Conservation (phyloP, 139 green algal genomes). For the Chlorella sp. region DNA sequence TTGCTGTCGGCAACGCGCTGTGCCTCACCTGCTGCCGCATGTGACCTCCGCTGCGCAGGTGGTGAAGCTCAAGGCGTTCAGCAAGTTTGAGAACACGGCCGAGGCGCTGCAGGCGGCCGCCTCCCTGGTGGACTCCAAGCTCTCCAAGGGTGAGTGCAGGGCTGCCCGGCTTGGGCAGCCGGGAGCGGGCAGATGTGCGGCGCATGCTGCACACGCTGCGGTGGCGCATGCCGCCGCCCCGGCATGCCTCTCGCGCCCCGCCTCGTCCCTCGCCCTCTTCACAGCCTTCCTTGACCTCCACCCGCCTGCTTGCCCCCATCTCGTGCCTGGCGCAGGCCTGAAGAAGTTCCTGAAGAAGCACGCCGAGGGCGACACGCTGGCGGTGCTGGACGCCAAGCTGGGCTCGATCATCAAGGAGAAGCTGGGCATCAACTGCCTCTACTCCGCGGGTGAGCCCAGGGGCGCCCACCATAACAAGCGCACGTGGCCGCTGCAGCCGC, state of each 20-base stretch:
- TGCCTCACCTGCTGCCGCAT: no score
- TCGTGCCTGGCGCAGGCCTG: slow-evolving; percentile 64
- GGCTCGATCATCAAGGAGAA: slow-evolving; percentile 99
- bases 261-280: no score
- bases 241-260: neutral
- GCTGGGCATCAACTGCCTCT: slow-evolving; percentile 93
- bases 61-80: slow-evolving; percentile 98
- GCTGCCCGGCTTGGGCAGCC: no score
- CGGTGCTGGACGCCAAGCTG: slow-evolving; percentile 96
- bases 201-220: neutral
- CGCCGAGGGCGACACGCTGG: slow-evolving; percentile 87
- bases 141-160: slow-evolving; percentile 85
- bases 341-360: slow-evolving; percentile 99
- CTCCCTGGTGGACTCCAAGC: slow-evolving; percentile 94
- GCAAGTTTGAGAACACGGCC: slow-evolving; percentile 98
- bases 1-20: no score
- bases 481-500: no score
- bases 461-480: no score
- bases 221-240: neutral
- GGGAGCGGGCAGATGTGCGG: no score
- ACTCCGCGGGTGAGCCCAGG: slow-evolving; percentile 55
- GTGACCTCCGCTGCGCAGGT: slow-evolving; percentile 46
- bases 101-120: slow-evolving; percentile 95
- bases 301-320: neutral
- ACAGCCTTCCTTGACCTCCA: neutral